A percentile compares a stretch with the other conserved stretches of the same genome.
phyloP scores from a whole-genome alignment of 1,284 basidiomycete genomes.

The Hypsizygus ulmarius region DNA sequence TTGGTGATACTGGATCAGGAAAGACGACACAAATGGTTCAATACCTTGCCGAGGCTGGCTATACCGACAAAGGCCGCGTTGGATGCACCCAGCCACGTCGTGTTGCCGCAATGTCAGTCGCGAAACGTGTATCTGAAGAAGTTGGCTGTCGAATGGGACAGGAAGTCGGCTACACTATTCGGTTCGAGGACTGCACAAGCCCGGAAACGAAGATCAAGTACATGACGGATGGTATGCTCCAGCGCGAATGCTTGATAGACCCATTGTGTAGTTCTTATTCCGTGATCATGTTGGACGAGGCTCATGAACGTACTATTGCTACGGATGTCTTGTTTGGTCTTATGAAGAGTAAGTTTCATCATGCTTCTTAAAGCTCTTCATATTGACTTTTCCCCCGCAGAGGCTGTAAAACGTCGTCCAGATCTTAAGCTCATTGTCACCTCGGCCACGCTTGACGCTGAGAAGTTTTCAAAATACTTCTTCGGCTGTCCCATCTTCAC shows the following conservation, averaged over 20 bases:
- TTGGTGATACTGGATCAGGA: conserved; percentile 92
- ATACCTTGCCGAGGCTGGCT: conserved; percentile 88
- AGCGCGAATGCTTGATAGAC: conserved; percentile 95
- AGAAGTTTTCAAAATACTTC: conserved; percentile 99
- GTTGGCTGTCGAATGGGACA: conserved; percentile 95
- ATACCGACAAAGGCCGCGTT: conserved; percentile 84
- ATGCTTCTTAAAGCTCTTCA: not conserved
- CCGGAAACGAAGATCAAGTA: conserved; percentile 99
- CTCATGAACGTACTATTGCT: conserved; percentile 96
- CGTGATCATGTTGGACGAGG: conserved; percentile 98
- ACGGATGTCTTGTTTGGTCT: conserved; percentile 98
- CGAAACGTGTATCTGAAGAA: conserved; percentile 97
- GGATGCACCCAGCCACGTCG: conserved; percentile 98
- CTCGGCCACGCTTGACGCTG: conserved; percentile 97
- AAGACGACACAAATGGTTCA: conserved; percentile 96
- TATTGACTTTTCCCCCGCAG: conserved; percentile 41
- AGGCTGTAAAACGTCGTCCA: conserved; percentile 90
- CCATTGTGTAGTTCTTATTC: conserved; percentile 92
- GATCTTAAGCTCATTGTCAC: conserved; percentile 98
- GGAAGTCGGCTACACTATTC: conserved; percentile 98
- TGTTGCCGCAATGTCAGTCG: conserved; percentile 99
- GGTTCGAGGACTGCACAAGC: conserved; percentile 98
- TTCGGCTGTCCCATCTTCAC: conserved; percentile 98
- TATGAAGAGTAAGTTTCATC: conserved; percentile 76
- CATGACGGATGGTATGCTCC: conserved; percentile 99